Base-by-base conservation (phyloP, 2,329 filamentous ascomycete genomes). In the Colletotrichum tropicale region DNA sequence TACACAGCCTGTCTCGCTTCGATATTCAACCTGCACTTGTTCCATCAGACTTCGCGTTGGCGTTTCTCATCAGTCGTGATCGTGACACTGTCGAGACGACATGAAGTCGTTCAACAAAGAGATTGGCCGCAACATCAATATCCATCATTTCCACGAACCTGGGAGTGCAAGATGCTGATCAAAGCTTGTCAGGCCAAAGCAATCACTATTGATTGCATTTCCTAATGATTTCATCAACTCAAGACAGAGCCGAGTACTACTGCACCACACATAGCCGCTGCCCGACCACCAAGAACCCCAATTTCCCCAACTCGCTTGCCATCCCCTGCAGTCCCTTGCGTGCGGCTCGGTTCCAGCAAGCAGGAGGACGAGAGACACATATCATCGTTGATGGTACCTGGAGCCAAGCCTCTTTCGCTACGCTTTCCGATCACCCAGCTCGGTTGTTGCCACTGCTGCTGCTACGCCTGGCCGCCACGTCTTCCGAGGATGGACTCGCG, bases 341-440 rank as follows among this genome's bases (percentile, higher is more conserved):
- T 75, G 70, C 73, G 70, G 62, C 73, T 73, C 70, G 70, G 61
- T 64, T 55, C 26, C 68, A 21, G 21, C 36, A 34, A 24, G 10
- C 15, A 30, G 26, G 15, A 24, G 28, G 21, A 21, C 12, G 6
- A 18, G 38, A 28, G 28, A 26, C 28, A 28, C 10, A 67, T n/a
- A 58, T 32, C n/a, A 13, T 56, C 56, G 18, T 32, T 60, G 21
- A 24, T 34, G 56, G 74, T 76, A 60, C 74, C 70, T 76, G 70
- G 18, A 65, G 70, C 70, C 65, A 74, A 68, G 16, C 73, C 38
- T 18, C 62, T 72, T 75, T 75, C 62, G 73, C 69, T 67, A 32
- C 30, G 38, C 28, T 56, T 36, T 67, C 64, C 55, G 62, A 34
- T 75, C 24, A 32, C 55, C 18, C 69, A 32, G 43, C 30, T 34